These are phyloP conservation scores for Hapsidospora chrysogenum DNA, from an alignment of 495 filamentous ascomycete genomes.

Conservation along the genomic window DNA sequence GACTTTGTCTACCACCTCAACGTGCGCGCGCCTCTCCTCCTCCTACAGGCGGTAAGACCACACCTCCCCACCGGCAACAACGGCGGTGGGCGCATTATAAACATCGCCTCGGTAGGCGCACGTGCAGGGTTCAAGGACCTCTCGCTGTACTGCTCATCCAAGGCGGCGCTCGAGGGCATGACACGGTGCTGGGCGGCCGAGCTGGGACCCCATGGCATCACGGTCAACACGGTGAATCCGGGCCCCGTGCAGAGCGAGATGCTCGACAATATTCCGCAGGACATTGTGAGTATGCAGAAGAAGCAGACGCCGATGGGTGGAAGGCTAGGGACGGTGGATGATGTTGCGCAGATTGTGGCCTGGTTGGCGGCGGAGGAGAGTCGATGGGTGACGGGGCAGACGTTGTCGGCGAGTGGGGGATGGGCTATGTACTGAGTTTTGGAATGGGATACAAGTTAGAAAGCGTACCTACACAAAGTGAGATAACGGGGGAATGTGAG, in stretches of 20 bases:
- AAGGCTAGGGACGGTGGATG: background rate
- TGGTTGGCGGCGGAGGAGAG: slow-evolving; percentile 1
- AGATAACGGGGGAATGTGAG: too few relatives aligned
- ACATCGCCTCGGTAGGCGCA: slow-evolving; percentile 48
- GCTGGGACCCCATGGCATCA: slow-evolving; percentile 13
- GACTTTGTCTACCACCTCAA: slow-evolving; percentile 69
- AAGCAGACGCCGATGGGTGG: background rate
- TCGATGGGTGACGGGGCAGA: background rate
- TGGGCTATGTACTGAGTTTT: too few relatives aligned
- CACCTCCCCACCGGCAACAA: too few relatives aligned
- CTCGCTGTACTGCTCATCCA: slow-evolving; percentile 45
- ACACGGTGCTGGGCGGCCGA: slow-evolving; percentile 38
- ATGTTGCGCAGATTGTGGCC: background rate
- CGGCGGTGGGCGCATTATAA: slow-evolving; percentile 43
- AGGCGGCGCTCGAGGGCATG: slow-evolving; percentile 41
- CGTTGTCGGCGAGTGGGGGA: background rate
- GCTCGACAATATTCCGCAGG: background rate
- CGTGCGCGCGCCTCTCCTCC: slow-evolving; percentile 68
- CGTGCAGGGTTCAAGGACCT: slow-evolving; percentile 46
- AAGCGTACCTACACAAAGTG: too few relatives aligned
- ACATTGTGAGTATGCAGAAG: slow-evolving; percentile 1
- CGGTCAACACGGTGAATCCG: background rate
- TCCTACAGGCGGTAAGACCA: slow-evolving; percentile 51
- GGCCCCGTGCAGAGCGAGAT: background rate
- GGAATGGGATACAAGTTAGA: too few relatives aligned